Conservation (phyloP, 106 monocot genomes). For the Platanthera guangdongensis region DNA sequence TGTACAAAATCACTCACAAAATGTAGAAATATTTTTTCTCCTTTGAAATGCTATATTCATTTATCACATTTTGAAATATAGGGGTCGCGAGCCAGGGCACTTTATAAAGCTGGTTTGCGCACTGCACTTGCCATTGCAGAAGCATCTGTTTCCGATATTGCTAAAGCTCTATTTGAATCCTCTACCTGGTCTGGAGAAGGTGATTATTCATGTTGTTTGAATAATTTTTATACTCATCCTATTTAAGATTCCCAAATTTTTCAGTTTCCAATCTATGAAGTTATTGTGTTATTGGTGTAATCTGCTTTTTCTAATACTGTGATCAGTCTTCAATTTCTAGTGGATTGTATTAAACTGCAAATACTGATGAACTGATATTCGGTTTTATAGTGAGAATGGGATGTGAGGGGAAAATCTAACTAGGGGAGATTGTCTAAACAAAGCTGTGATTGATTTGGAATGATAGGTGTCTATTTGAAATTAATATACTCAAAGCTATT, state of each 20-base stretch:
- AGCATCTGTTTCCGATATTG: constrained; percentile 67
- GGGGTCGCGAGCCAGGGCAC: constrained; percentile 91
- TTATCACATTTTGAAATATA: constrained; percentile 9
- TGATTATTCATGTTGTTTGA: constrained; percentile 5
- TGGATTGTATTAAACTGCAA: neutral
- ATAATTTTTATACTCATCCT: neutral
- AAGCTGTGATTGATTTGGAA: neutral
- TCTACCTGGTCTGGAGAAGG: constrained; percentile 67
- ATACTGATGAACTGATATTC: too few species aligned
- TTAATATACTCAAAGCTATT: neutral
- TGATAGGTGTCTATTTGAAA: neutral
- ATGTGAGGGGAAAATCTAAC: neutral
- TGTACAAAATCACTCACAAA: neutral
- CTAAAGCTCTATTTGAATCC: constrained; percentile 84
- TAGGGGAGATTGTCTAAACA: neutral
- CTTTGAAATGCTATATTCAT: neutral
- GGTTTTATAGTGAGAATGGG: neutral
- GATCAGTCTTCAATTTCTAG: neutral
- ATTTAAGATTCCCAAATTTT: neutral
- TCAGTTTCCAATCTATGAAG: neutral
- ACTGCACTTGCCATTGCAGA: constrained; percentile 83
- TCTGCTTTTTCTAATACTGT: neutral
- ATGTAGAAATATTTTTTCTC: neutral
- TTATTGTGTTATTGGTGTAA: neutral
- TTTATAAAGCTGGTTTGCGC: constrained; percentile 80